Percentiles rank a stretch among this genome's conserved stretches.
Evolutionary conservation across 331 rosid species (phyloP).

Genomic region (Acacia pycnantha): DNA sequence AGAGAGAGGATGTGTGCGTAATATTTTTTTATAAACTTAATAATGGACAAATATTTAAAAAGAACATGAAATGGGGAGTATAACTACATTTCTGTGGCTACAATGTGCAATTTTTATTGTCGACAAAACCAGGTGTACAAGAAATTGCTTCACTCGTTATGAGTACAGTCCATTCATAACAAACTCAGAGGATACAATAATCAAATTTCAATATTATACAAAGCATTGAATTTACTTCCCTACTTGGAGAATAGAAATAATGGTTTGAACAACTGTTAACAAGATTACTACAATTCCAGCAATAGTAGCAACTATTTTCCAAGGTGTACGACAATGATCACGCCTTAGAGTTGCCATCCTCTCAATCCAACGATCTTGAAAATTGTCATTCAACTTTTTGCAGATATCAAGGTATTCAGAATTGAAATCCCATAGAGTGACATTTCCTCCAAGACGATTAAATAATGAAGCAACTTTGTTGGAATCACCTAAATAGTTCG

Average conservation of each 20-base stretch:
- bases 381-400: not conserved
- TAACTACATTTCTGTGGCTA: not conserved
- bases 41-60: no score
- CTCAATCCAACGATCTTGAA: not conserved
- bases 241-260: not conserved
- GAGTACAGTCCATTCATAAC: not conserved
- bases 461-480: not conserved
- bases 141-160: no score
- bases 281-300: not conserved
- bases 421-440: not conserved
- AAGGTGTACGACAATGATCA: not conserved
- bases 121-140: no score
- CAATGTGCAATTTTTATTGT: not conserved
- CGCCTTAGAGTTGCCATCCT: not conserved
- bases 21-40: no score
- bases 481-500: not conserved
- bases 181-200: not conserved
- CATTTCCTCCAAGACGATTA: not conserved
- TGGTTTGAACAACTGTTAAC: not conserved
- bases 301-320: not conserved
- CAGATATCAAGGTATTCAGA: not conserved
- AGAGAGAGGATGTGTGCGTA: no score
- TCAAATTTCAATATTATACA: not conserved
- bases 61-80: no score
- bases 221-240: not conserved